Percentiles rank a stretch among this genome's conserved stretches.
Evolutionary conservation across 305 asterid genomes (phyloP).

Genomic region (Fraxinus platypoda): DNA sequence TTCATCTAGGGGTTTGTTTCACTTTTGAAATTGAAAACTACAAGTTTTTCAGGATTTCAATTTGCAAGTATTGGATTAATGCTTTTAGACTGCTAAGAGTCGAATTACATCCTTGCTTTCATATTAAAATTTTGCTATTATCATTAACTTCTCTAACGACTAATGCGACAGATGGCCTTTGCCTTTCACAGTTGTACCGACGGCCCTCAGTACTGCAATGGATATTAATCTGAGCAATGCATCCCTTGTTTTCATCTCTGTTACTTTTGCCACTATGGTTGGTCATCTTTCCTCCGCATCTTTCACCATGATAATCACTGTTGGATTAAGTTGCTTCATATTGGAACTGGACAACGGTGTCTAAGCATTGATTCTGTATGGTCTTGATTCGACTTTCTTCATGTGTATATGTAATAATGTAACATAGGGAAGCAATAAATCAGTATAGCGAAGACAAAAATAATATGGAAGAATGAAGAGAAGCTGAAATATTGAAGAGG

Average conservation of each 20-base stretch:
- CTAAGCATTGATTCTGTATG: constrained; percentile 13
- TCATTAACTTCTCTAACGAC: constrained; percentile 74
- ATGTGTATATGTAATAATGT: constrained; percentile 25
- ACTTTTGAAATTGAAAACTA: background rate
- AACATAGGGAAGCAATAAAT: background rate
- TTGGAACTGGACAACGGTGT: constrained; percentile 8
- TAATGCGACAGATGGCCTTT: constrained; percentile 95
- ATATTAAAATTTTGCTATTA: constrained; percentile 24
- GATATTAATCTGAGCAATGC: constrained; percentile 96
- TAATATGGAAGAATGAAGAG: background rate
- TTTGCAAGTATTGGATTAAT: background rate
- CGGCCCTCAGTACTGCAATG: constrained; percentile 97
- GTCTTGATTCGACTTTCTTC: constrained; percentile 16
- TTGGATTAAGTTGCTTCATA: constrained; percentile 9
- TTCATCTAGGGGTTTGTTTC: background rate
- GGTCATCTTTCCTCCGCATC: constrained; percentile 38
- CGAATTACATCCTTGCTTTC: background rate
- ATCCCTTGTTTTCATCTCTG: constrained; percentile 97
- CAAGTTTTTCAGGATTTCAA: background rate
- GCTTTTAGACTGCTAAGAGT: background rate
- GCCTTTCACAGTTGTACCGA: constrained; percentile 99
- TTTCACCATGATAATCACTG: constrained; percentile 1
- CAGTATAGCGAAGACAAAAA: background rate
- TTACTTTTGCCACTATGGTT: constrained; percentile 99
- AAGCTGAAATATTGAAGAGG: background rate